A percentile compares a stretch with the other conserved stretches of the same genome.
Conservation (phyloP, 2,329 filamentous ascomycete genomes). For the Cladosporium austrohemisphaericum region DNA sequence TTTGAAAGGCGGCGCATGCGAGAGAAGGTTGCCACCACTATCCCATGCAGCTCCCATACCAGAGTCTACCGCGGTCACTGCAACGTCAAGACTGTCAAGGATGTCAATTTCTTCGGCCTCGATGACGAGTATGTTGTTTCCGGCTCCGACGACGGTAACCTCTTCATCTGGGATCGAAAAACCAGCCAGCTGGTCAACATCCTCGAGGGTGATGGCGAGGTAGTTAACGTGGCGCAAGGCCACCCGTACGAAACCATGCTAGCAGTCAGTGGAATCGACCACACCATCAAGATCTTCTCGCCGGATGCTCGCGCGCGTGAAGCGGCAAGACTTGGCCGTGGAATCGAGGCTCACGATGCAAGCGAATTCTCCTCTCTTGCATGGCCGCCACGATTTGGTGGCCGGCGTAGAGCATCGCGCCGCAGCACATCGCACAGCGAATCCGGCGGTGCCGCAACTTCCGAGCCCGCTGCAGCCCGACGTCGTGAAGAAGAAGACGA, state of each 20-base stretch:
- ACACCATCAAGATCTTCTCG: conserved; percentile 66
- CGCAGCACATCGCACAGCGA: conserved; percentile 7
- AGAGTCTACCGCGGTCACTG: conserved; percentile 61
- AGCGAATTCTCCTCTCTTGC: conserved; percentile 41
- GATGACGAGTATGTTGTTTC: conserved; percentile 67
- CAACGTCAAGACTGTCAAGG: conserved; percentile 65
- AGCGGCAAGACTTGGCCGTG: conserved; percentile 54
- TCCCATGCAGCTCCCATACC: conserved; percentile 55
- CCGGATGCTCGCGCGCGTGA: conserved; percentile 56
- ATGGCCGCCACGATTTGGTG: conserved; percentile 24
- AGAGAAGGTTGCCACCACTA: conserved; percentile 51
- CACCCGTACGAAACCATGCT: conserved; percentile 66
- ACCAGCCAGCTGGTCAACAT: conserved; percentile 61
- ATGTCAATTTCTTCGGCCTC: conserved; percentile 65
- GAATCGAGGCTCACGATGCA: conserved; percentile 50
- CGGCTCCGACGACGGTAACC: conserved; percentile 62
- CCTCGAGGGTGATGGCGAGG: conserved; percentile 62
- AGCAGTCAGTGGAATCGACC: conserved; percentile 64
- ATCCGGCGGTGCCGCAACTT: conserved; percentile 17
- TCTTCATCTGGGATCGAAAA: conserved; percentile 67
- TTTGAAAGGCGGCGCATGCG: conserved; percentile 47
- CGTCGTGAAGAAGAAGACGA: conserved; percentile 19
- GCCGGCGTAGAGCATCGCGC: conserved; percentile 16
- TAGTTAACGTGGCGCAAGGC: conserved; percentile 66
- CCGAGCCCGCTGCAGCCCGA: conserved; percentile 25